Evolutionary conservation across 1,284 basidiomycete species (phyloP).

Genomic region (Abortiporus biennis): DNA sequence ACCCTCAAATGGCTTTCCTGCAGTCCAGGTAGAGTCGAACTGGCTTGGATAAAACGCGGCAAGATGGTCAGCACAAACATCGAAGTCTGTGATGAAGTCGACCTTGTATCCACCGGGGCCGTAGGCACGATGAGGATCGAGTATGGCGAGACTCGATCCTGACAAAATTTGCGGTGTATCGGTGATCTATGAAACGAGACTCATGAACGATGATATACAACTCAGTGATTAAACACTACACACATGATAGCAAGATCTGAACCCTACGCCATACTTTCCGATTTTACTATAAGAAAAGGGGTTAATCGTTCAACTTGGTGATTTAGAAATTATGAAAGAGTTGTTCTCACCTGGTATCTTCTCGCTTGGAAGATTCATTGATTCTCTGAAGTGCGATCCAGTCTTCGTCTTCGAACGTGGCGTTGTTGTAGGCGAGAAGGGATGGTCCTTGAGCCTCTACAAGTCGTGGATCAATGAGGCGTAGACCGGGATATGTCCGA

Average conservation of each 20-base stretch:
- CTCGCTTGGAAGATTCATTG: slow-evolving; percentile 40
- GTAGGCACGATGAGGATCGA: slow-evolving; percentile 36
- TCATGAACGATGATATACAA: neutral
- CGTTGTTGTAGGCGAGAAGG: slow-evolving; percentile 40
- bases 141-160: slow-evolving; percentile 29
- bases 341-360: slow-evolving; percentile 33
- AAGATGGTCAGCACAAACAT: slow-evolving; percentile 26
- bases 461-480: slow-evolving; percentile 25
- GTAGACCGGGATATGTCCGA: slow-evolving; percentile 22
- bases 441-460: slow-evolving; percentile 36
- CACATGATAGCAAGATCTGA: slow-evolving; percentile 45
- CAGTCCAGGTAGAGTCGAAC: slow-evolving; percentile 16
- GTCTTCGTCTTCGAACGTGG: slow-evolving; percentile 32
- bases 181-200: slow-evolving; percentile 31
- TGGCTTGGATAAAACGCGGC: slow-evolving; percentile 22
- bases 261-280: slow-evolving; percentile 48
- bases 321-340: neutral
- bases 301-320: too few species aligned
- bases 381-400: slow-evolving; percentile 39
- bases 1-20: slow-evolving; percentile 22
- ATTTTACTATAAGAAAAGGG: slow-evolving; percentile 37
- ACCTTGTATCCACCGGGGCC: slow-evolving; percentile 26
- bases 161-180: slow-evolving; percentile 47
- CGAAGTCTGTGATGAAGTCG: slow-evolving; percentile 18
- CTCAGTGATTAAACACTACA: slow-evolving; percentile 9